phyloP scores from a whole-genome alignment of 176 grass and related monocot species.

The Ananas comosus region DNA sequence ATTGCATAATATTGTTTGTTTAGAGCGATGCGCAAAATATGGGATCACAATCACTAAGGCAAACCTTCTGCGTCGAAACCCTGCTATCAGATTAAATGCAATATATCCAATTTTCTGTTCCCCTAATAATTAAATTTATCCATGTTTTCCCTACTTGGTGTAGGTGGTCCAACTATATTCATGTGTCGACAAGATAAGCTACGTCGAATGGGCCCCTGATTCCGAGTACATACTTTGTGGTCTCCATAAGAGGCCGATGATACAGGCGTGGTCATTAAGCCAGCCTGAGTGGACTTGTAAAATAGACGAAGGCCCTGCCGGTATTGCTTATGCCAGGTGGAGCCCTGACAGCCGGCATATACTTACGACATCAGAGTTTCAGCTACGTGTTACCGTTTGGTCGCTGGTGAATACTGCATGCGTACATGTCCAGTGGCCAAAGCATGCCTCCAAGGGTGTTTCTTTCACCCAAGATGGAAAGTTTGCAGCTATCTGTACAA shows the following conservation, averaged over 20 bases:
- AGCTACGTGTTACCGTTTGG: constrained; percentile 91
- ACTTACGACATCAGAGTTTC: constrained; percentile 91
- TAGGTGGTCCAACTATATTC: constrained; percentile 89
- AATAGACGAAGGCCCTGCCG: constrained; percentile 85
- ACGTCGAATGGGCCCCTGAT: constrained; percentile 85
- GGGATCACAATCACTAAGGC: no score
- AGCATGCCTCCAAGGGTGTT: constrained; percentile 60
- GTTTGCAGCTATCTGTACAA: constrained; percentile 79
- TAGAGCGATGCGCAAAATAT: no score
- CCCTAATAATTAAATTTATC: constrained; percentile 3
- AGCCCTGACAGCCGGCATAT: constrained; percentile 96
- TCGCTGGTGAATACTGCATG: constrained; percentile 87
- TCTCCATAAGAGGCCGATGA: constrained; percentile 88
- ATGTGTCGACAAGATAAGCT: constrained; percentile 92
- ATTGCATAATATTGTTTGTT: no score
- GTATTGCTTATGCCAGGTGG: constrained; percentile 85
- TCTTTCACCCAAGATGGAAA: constrained; percentile 92
- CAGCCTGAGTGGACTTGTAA: constrained; percentile 98
- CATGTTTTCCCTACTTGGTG: neutral
- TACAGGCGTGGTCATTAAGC: constrained; percentile 83
- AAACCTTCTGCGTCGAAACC: neutral
- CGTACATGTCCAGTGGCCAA: constrained; percentile 90
- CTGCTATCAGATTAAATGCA: neutral
- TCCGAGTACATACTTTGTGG: constrained; percentile 89
- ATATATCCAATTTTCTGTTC: neutral